Percentiles rank a stretch among this genome's conserved stretches.
phyloP scores from a whole-genome alignment of 2,329 filamentous ascomycete species.

The Chrysosporium queenslandicum region DNA sequence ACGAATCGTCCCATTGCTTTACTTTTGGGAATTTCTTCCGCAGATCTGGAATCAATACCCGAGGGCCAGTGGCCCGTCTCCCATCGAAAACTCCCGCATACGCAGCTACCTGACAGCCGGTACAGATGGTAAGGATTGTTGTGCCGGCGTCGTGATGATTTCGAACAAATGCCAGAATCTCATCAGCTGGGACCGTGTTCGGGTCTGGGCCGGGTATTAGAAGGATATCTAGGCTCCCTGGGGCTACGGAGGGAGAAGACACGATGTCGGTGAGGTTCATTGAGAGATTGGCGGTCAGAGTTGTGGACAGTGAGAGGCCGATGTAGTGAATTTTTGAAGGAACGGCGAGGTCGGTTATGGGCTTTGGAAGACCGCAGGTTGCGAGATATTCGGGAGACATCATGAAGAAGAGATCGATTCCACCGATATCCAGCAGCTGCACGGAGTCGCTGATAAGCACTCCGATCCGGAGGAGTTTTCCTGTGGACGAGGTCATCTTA shows the following conservation, averaged over 20 bases:
- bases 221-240: constrained; percentile 30
- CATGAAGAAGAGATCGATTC: constrained; percentile 34
- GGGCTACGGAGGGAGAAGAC: constrained; percentile 24
- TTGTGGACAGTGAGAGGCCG: constrained; percentile 13
- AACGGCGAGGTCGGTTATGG: neutral
- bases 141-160: constrained; percentile 24
- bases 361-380: constrained; percentile 25
- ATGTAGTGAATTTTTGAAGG: constrained; percentile 10
- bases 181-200: constrained; percentile 20
- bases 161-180: constrained; percentile 26
- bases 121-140: constrained; percentile 24
- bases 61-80: constrained; percentile 20
- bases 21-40: constrained; percentile 21
- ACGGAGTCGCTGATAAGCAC: constrained; percentile 29
- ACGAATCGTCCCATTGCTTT: constrained; percentile 10
- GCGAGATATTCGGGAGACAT: constrained; percentile 24
- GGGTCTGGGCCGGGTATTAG: constrained; percentile 33
- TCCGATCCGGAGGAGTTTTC: constrained; percentile 24
- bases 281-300: constrained; percentile 23
- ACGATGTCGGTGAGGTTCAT: constrained; percentile 25
- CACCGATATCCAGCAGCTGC: constrained; percentile 33
- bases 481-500: neutral
- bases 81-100: constrained; percentile 22
- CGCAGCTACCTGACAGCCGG: constrained; percentile 19
- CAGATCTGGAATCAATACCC: constrained; percentile 20